phyloP scores from a whole-genome alignment of 164 flowering plant species.

The Buxus sempervirens region DNA sequence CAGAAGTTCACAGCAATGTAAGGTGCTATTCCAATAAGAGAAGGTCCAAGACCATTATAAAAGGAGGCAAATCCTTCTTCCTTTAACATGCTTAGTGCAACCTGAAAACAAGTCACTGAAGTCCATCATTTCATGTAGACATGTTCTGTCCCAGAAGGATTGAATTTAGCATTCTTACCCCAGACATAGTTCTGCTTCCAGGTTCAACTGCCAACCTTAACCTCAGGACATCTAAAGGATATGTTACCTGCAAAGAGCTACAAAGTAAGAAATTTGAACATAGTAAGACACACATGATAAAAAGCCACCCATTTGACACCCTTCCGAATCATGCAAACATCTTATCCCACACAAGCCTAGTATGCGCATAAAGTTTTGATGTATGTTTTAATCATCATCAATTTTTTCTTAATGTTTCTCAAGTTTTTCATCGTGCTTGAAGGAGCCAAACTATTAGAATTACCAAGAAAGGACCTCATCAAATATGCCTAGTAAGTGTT shows the following conservation, averaged over 20 bases:
- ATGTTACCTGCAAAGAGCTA: slow-evolving; percentile 58
- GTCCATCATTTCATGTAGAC: slow-evolving; percentile 3
- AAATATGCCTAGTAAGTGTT: too few species aligned
- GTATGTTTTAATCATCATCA: too few species aligned
- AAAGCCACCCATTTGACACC: too few species aligned
- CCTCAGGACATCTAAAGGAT: slow-evolving; percentile 92
- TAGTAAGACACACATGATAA: not conserved
- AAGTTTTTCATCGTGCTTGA: too few species aligned
- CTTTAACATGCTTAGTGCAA: slow-evolving; percentile 79
- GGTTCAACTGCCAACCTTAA: slow-evolving; percentile 95
- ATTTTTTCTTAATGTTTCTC: too few species aligned
- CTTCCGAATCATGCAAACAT: too few species aligned
- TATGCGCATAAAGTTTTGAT: too few species aligned
- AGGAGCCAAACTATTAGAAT: too few species aligned
- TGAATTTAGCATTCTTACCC: slow-evolving; percentile 41
- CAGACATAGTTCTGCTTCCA: slow-evolving; percentile 71
- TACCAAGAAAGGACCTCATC: too few species aligned
- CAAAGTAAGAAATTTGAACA: not conserved
- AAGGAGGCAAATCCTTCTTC: slow-evolving; percentile 91
- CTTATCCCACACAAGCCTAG: too few species aligned
- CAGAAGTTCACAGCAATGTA: slow-evolving; percentile 97
- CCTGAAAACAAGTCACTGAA: slow-evolving; percentile 40
- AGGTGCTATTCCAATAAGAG: slow-evolving; percentile 96
- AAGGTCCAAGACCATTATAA: slow-evolving; percentile 93
- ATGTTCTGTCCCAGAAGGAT: not conserved